Conservation (phyloP, 805 yeast species). For the Ogataea populi-albae region DNA sequence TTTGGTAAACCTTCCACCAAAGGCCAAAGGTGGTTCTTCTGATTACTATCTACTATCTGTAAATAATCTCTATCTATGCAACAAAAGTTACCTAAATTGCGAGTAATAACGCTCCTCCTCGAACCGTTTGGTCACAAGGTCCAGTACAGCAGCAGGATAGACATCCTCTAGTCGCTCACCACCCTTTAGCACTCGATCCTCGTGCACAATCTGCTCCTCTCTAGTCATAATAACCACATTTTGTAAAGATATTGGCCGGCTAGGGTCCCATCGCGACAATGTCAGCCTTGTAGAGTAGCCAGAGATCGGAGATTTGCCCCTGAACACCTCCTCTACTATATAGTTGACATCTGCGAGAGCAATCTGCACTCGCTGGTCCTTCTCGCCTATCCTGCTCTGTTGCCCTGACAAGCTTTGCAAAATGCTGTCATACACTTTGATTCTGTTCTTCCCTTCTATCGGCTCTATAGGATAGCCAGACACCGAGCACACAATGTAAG, state of each 20-base stretch:
- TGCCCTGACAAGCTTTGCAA: slow-evolving; percentile 85
- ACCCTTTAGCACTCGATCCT: slow-evolving; percentile 66
- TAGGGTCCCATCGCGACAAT: slow-evolving; percentile 81
- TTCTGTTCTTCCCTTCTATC: slow-evolving; percentile 83
- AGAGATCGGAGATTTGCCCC: slow-evolving; percentile 88
- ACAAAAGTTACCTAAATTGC: slow-evolving; percentile 39
- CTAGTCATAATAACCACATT: slow-evolving; percentile 86
- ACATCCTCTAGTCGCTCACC: slow-evolving; percentile 62
- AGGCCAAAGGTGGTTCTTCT: slow-evolving; percentile 62
- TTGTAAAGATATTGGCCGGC: slow-evolving; percentile 59
- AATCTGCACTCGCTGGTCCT: slow-evolving; percentile 74
- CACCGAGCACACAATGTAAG: slow-evolving; percentile 72
- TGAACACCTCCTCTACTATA: slow-evolving; percentile 84
- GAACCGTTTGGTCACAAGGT: slow-evolving; percentile 59
- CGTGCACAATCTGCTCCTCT: slow-evolving; percentile 82
- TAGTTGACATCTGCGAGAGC: slow-evolving; percentile 73
- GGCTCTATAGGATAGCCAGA: slow-evolving; percentile 92
- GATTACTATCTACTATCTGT: slow-evolving; percentile 6
- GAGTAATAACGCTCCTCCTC: slow-evolving; percentile 74
- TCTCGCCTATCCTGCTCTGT: slow-evolving; percentile 69
- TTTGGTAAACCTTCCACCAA: slow-evolving; percentile 54
- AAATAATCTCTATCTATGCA: slow-evolving; percentile 2
- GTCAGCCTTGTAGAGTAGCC: slow-evolving; percentile 78
- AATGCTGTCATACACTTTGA: slow-evolving; percentile 79
- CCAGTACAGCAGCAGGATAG: slow-evolving; percentile 57